Percentiles rank a stretch among this genome's conserved stretches.
These are phyloP conservation scores for Penicillium chermesinum DNA, from an alignment of 495 filamentous ascomycete genomes.

Conservation along the genomic window DNA sequence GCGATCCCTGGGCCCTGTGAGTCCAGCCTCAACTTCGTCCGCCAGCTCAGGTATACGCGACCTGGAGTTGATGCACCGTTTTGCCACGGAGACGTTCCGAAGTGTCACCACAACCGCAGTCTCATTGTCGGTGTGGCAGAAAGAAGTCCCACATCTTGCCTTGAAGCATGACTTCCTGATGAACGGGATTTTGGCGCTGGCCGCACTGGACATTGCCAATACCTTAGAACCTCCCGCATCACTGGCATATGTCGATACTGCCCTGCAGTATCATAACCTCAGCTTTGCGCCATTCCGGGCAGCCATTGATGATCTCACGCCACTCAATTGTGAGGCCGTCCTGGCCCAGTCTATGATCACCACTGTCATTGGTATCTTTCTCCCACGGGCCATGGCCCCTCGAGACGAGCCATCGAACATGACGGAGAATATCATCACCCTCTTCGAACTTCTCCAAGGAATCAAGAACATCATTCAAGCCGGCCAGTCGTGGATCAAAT, in stretches of 20 bases:
- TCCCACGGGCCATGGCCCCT: conserved; percentile 28
- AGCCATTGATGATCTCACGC: conserved; percentile 35
- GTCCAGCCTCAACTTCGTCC: conserved; percentile 15
- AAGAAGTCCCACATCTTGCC: conserved; percentile 37
- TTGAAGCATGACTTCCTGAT: conserved; percentile 45
- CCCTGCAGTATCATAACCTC: conserved; percentile 40
- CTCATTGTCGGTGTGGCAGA: conserved; percentile 23
- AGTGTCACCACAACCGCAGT: conserved; percentile 19
- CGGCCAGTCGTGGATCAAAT: conserved; percentile 22
- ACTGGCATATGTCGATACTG: conserved; percentile 36
- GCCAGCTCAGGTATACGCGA: conserved; percentile 21
- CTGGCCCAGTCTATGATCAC: conserved; percentile 46
- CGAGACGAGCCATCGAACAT: conserved; percentile 17
- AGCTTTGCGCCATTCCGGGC: conserved; percentile 39
- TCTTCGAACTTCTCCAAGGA: conserved; percentile 29
- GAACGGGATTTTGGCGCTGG: conserved; percentile 46
- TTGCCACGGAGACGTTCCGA: conserved; percentile 9
- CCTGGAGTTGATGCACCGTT: conserved; percentile 17
- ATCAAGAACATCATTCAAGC: conserved; percentile 24
- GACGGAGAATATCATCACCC: conserved; percentile 22
- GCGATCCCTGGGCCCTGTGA: conserved; percentile 15
- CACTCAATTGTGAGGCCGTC: conserved; percentile 40
- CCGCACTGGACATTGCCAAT: conserved; percentile 46
- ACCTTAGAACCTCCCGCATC: conserved; percentile 22
- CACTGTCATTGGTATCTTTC: conserved; percentile 35